Base-by-base conservation (phyloP, 2,329 filamentous ascomycete species). In the Byssothecium circinans region DNA sequence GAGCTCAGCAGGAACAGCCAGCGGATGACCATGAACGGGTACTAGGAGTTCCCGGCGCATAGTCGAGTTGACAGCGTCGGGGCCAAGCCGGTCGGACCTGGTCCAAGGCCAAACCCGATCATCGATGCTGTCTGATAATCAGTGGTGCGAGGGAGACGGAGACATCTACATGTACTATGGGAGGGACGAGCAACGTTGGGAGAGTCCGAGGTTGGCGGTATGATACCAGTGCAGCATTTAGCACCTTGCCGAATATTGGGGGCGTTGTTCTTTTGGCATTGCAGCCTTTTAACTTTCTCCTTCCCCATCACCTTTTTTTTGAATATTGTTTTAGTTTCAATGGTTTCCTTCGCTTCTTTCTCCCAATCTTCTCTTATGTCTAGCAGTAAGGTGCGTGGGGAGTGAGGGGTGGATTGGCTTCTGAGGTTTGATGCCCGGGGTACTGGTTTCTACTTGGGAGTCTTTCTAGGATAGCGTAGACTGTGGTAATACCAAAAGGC, bases 21-120 rank as follows among this genome's bases (percentile, higher is more conserved):
- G 81, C 85, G 94, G 73, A 89, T 94, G 85, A 95, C 91, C 61
- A 95, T 97, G 91, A 99, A 97, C 77, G 94, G 94, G 74, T 96
- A 97, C 81, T 96, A 91, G 64, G 62, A 64, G 44, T 57, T 59
- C 46, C 62, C 65, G 33, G 57, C 56, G 47, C 62, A 67, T 52
- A 61, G 52, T 57, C 64, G 65, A 43, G 61, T 67, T 45, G 61
- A 66, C 44, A 66, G 62, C 49, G 55, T 58, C 23, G 61, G 62
- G 30, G 57, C 50, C 47, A 65, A 62, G 54, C 50, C 52, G 30
- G 47, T 57, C 37, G 49, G 49, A 25, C 35, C 41, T 36, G 49
- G 49, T 34, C 40, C 43, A 30, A 42, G 48, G 30, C 34, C 33
- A 14, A 49, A 51, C 35, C 57, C 60, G 4, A 60, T 62, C 40